A percentile compares a stretch with the other conserved stretches of the same genome.
These are phyloP conservation scores for Fagopyrum esculentum DNA, from an alignment of 148 eudicot genomes.

Conservation along the genomic window DNA sequence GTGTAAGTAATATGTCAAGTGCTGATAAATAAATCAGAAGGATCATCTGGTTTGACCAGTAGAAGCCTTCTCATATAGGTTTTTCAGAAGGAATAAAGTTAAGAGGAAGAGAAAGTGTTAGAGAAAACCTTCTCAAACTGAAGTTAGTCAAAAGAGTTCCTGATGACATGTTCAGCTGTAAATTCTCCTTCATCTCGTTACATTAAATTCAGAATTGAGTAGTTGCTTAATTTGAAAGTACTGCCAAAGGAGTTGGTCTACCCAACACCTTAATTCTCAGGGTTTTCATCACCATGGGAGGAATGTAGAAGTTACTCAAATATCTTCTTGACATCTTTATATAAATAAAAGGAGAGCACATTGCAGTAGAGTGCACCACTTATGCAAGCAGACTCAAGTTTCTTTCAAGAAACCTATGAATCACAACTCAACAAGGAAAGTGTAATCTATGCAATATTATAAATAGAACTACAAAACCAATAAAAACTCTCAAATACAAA, in stretches of 20 bases:
- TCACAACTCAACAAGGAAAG: background rate
- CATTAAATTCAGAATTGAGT: constrained; percentile 90
- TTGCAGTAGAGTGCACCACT: background rate
- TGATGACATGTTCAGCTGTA: constrained; percentile 96
- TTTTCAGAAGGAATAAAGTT: background rate
- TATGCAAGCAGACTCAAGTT: background rate
- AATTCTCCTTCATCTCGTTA: constrained; percentile 97
- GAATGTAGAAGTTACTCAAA: background rate
- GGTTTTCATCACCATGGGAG: constrained; percentile 75
- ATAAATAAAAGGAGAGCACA: background rate
- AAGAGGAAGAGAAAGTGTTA: constrained; percentile 10
- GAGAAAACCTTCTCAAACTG: constrained; percentile 83
- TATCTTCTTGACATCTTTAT: background rate
- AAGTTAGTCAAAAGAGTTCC: constrained; percentile 90
- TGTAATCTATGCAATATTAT: background rate
- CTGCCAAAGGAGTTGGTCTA: constrained; percentile 93
- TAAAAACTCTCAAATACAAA: too few relatives aligned
- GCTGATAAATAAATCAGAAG: background rate
- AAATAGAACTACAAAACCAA: too few relatives aligned
- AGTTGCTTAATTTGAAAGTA: constrained; percentile 94
- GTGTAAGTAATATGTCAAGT: background rate
- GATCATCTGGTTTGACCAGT: background rate
- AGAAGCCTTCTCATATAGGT: background rate
- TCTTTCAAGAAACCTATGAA: background rate
- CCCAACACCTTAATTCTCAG: constrained; percentile 88